phyloP scores from a whole-genome alignment of 2,329 filamentous ascomycete species.

The Blastomyces gilchristii region DNA sequence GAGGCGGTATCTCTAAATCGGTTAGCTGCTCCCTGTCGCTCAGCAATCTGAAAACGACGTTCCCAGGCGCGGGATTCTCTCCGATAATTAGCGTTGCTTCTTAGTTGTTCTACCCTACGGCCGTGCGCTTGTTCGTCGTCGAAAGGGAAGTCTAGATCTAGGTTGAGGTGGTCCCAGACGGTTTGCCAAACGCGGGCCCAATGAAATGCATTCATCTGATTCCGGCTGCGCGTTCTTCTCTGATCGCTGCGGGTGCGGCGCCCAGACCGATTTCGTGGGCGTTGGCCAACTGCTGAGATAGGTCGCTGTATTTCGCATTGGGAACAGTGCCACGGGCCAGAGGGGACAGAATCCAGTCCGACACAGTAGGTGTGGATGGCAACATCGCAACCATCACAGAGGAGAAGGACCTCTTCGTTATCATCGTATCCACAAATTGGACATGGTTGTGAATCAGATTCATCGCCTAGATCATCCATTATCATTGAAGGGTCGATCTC shows the following conservation, averaged over 20 bases:
- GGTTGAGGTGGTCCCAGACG: conserved; percentile 66
- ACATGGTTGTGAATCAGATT: conserved; percentile 60
- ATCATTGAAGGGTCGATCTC: conserved; percentile 66
- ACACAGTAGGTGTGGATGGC: conserved; percentile 89
- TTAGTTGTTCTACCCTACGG: conserved; percentile 46
- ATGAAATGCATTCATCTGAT: conserved; percentile 42
- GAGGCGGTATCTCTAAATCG: conserved; percentile 61
- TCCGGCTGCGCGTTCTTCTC: conserved; percentile 31
- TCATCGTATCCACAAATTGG: conserved; percentile 73
- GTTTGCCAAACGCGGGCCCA: conserved; percentile 81
- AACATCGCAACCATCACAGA: conserved; percentile 85
- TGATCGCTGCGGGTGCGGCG: conserved; percentile 40
- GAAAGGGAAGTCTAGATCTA: conserved; percentile 79
- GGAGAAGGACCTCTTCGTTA: conserved; percentile 71
- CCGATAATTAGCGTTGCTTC: conserved; percentile 41
- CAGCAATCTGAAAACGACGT: conserved; percentile 70
- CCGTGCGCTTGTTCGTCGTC: conserved; percentile 56
- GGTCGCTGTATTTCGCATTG: conserved; percentile 52
- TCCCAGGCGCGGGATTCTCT: conserved; percentile 64
- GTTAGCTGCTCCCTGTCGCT: conserved; percentile 63
- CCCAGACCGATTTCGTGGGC: conserved; percentile 36
- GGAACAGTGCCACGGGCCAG: conserved; percentile 82
- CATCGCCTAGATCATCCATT: conserved; percentile 60
- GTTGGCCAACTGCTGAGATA: conserved; percentile 24
- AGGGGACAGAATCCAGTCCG: conserved; percentile 65